Evolutionary conservation across 768 basidiomycete genomes (phyloP).

Genomic region (Auricularia sp.): DNA sequence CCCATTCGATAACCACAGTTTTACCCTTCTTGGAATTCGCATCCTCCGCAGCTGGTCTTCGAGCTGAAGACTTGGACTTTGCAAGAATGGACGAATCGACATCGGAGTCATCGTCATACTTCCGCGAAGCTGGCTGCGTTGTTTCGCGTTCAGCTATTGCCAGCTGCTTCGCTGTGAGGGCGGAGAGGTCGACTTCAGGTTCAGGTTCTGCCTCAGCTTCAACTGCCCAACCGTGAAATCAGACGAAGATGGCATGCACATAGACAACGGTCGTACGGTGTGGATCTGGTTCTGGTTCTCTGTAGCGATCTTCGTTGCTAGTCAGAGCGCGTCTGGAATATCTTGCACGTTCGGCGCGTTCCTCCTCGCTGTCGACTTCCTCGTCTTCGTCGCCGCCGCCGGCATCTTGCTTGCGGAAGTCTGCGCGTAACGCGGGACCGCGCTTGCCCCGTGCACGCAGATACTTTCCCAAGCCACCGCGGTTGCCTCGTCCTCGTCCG

Average conservation of each 20-base stretch:
- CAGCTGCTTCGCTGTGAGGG: conserved; percentile 41
- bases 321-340: conserved; percentile 51
- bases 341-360: conserved; percentile 42
- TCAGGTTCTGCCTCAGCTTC: conserved; percentile 31
- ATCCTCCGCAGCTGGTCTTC: conserved; percentile 3
- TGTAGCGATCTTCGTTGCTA: conserved; percentile 65
- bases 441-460: conserved; percentile 58
- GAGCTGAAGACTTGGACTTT: neutral
- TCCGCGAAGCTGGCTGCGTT: conserved; percentile 14
- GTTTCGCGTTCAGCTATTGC: neutral
- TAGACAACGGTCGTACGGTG: conserved; percentile 40
- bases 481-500: conserved; percentile 41
- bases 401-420: conserved; percentile 44
- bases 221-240: neutral
- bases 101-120: conserved; percentile 27
- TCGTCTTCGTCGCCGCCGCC: conserved; percentile 4
- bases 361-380: conserved; percentile 29
- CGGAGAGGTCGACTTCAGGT: conserved; percentile 62
- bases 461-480: conserved; percentile 58
- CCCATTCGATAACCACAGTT: conserved; percentile 57
- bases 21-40: conserved; percentile 47
- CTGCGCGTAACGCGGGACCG: conserved; percentile 52
- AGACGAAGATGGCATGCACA: neutral
- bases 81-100: conserved; percentile 29
- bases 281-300: conserved; percentile 54